These are phyloP conservation scores for Trametes coccinea DNA, from an alignment of 768 basidiomycete species.

Conservation along the genomic window DNA sequence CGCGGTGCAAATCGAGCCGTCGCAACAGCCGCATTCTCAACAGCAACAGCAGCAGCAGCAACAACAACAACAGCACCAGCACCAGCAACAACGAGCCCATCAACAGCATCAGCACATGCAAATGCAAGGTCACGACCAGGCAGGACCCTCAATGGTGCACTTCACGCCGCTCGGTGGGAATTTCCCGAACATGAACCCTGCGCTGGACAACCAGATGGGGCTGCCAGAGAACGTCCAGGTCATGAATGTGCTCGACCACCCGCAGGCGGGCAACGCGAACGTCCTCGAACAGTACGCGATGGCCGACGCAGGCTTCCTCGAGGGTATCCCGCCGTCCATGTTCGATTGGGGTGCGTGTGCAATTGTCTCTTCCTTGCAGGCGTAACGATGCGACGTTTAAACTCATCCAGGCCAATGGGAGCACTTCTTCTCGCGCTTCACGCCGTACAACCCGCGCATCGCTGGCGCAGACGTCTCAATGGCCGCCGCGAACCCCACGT, in stretches of 20 bases:
- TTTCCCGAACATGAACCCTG: conserved; percentile 71
- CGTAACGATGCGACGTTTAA: neutral
- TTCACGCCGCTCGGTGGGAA: conserved; percentile 47
- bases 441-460: conserved; percentile 11
- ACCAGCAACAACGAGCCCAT: neutral
- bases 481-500: conserved; percentile 12
- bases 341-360: conserved; percentile 76
- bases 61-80: conserved; percentile 5
- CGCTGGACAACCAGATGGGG: conserved; percentile 53
- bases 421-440: conserved; percentile 70
- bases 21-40: neutral
- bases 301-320: conserved; percentile 68
- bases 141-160: conserved; percentile 46
- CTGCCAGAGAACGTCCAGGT: conserved; percentile 63
- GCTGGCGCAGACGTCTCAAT: conserved; percentile 15
- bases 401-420: conserved; percentile 74
- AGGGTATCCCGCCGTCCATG: conserved; percentile 81
- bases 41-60: conserved; percentile 5
- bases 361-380: neutral
- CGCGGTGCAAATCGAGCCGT: neutral
- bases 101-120: conserved; percentile 1
- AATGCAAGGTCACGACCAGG: conserved; percentile 7
- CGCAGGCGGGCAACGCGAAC: conserved; percentile 45
- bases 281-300: conserved; percentile 64
- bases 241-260: conserved; percentile 71